Evolutionary conservation across 345 rosid genomes (phyloP).

Genomic region (Eucalyptus leucophloia): DNA sequence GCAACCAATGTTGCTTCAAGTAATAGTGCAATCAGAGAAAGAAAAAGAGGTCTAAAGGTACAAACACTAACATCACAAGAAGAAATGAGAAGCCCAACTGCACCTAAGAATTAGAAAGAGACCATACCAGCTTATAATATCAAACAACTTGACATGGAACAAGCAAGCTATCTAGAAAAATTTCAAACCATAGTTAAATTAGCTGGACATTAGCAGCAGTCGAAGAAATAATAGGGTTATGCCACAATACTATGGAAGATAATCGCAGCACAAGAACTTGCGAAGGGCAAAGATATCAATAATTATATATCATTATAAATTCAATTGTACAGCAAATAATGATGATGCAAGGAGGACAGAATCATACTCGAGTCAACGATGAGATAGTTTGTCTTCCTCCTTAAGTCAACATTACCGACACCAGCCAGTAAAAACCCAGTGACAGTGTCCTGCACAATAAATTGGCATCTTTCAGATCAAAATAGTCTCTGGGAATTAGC

Average conservation of each 20-base stretch:
- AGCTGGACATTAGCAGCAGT: not conserved
- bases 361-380: constrained; percentile 84
- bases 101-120: not conserved
- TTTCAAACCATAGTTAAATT: not conserved
- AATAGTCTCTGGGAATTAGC: not conserved
- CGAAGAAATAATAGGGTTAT: not conserved
- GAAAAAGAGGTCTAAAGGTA: not conserved
- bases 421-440: constrained; percentile 96
- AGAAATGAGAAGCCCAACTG: not conserved
- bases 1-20: not conserved
- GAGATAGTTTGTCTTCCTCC: constrained; percentile 91
- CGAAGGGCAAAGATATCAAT: not conserved
- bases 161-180: not conserved
- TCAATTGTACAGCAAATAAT: not conserved
- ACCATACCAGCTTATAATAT: not conserved
- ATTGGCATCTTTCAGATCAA: not conserved
- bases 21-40: not conserved
- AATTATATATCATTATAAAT: not conserved
- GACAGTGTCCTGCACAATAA: constrained; percentile 52
- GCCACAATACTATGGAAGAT: not conserved
- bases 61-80: not conserved
- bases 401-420: constrained; percentile 93
- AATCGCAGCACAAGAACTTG: not conserved
- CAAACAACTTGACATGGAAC: not conserved
- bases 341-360: not conserved